Evolutionary conservation across 495 filamentous ascomycete species (phyloP).

Genomic region (Trichoderma reesei): DNA sequence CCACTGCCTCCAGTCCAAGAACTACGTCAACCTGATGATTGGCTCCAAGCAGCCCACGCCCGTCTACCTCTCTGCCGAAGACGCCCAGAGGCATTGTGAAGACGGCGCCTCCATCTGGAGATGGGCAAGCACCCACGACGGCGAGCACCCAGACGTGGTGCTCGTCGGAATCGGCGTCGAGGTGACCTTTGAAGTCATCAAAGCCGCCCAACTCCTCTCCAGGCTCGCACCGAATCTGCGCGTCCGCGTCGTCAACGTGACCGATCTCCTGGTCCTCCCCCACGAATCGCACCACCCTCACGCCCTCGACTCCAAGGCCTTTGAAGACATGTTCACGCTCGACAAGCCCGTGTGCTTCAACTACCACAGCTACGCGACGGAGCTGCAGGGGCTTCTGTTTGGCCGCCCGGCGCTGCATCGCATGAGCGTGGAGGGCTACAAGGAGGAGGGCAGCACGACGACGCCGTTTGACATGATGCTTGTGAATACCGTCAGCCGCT

Average conservation of each 20-base stretch:
- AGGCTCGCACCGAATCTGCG: constrained; percentile 42
- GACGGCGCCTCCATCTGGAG: constrained; percentile 56
- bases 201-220: constrained; percentile 50
- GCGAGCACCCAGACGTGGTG: constrained; percentile 53
- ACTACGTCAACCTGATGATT: constrained; percentile 66
- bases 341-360: constrained; percentile 57
- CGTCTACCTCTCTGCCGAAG: constrained; percentile 53
- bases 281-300: constrained; percentile 55
- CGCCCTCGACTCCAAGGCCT: constrained; percentile 42
- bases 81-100: constrained; percentile 58
- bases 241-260: constrained; percentile 64
- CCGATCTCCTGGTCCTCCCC: constrained; percentile 58
- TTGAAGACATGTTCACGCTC: constrained; percentile 50
- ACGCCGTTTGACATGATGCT: constrained; percentile 73
- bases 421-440: constrained; percentile 52
- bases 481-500: constrained; percentile 52
- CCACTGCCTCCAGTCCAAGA: constrained; percentile 54
- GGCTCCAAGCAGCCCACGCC: constrained; percentile 63
- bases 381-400: constrained; percentile 56
- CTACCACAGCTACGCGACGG: constrained; percentile 59
- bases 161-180: constrained; percentile 63
- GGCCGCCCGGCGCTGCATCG: constrained; percentile 42
- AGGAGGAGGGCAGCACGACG: constrained; percentile 62
- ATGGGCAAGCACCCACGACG: constrained; percentile 44
- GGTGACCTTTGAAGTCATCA: constrained; percentile 60